A percentile compares a stretch with the other conserved stretches of the same genome.
phyloP scores from a whole-genome alignment of 768 basidiomycete genomes.

The Boletus huronensis region DNA sequence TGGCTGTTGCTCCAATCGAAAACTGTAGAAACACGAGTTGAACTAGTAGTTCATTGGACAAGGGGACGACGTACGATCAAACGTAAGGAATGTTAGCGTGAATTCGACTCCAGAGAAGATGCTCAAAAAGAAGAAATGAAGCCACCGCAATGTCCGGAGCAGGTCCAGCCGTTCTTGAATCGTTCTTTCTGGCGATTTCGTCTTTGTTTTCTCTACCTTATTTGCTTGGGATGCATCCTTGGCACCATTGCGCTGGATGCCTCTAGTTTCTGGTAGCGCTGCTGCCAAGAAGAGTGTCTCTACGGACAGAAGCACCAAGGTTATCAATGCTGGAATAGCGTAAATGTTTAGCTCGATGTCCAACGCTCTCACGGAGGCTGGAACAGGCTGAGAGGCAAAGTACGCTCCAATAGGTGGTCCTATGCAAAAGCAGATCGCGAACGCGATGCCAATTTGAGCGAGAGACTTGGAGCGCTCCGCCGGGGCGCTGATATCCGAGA shows the following conservation, averaged over 20 bases:
- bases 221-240: constrained; percentile 21
- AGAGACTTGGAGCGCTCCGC: constrained; percentile 80
- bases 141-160: constrained; percentile 56
- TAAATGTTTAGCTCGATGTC: constrained; percentile 81
- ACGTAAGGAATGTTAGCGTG: constrained; percentile 92
- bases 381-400: constrained; percentile 84
- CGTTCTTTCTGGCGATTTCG: constrained; percentile 15
- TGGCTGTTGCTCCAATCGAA: constrained; percentile 88
- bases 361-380: constrained; percentile 50
- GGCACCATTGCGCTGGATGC: constrained; percentile 29
- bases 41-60: neutral
- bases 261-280: constrained; percentile 84
- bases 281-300: constrained; percentile 79
- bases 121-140: constrained; percentile 85
- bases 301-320: constrained; percentile 66
- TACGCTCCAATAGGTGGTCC: constrained; percentile 95
- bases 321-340: constrained; percentile 83
- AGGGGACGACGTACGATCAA: constrained; percentile 59
- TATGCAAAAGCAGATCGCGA: constrained; percentile 90
- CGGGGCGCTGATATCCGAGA: constrained; percentile 85
- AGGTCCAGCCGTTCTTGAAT: constrained; percentile 50
- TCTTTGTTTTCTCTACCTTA: constrained; percentile 11
- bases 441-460: constrained; percentile 93
- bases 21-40: constrained; percentile 43
- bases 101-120: constrained; percentile 96